Evolutionary conservation across 176 grass and related monocot genomes (phyloP), one percentile per base, ranked within the genome.

Genomic region (Phoenix roebelenii): DNA sequence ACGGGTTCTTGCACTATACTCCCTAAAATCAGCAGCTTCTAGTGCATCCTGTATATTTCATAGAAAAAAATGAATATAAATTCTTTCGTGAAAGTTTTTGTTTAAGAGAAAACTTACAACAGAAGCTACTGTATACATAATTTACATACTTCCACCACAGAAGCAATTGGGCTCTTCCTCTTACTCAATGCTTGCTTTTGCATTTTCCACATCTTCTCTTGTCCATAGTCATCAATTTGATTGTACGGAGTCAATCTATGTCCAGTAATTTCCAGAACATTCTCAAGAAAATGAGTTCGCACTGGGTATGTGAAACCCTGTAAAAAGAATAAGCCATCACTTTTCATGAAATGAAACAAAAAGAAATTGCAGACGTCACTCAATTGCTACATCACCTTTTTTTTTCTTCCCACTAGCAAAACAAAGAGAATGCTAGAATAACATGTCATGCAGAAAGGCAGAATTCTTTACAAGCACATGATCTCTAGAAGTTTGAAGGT

Each of bases 191-290:
- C 75, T 79, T 98, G 93, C 52, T 85, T 98, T 82, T 98, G 93
- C 93, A 98, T 98, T 72, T 98, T 98, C 93, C 93, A 98, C 76
- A 77, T 85, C 39, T 92, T 98, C 60, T 98, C 93, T 79, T 98
- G 93, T 25, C 93, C 93, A 74, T 92, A 98, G 76, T 98, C 93
- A 80, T 98, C 93, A 30, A 98, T 92, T 83, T 98, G 93, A 73
- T 98, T 98, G 78, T 98, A 98, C 1, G 72, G 76, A 39, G 87
- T 98, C 68, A 98, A 70, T 58, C 81, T 77, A 59, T 98, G 82
- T 22, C 84, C 93, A 0, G 93, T 98, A 65, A 25, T 35, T 85
- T 98, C 93, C 30, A 98, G 84, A 30, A 92, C 77, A 76, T 92
- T 81, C 89, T 98, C 93, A 49, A 98, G 79, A 76, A 88, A 98